Evolutionary conservation across 805 yeast genomes (phyloP).

Genomic region (Vanderwaltozyma polyspora): DNA sequence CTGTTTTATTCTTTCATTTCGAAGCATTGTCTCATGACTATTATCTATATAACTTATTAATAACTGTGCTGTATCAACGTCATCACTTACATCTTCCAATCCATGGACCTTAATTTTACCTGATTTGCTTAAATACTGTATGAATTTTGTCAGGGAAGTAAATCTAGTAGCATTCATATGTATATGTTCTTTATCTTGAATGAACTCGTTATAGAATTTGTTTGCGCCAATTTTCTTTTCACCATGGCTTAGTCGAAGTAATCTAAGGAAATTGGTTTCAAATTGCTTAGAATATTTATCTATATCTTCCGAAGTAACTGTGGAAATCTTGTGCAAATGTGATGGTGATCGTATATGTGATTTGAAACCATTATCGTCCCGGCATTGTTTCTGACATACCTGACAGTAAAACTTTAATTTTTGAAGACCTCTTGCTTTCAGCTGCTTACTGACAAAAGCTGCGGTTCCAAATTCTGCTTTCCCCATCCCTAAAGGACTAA

Average conservation of each 20-base stretch:
- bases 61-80: slow-evolving; percentile 29
- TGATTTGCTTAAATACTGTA: slow-evolving; percentile 44
- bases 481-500: slow-evolving; percentile 4
- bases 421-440: slow-evolving; percentile 78
- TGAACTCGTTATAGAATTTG: slow-evolving; percentile 81
- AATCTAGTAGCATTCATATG: slow-evolving; percentile 88
- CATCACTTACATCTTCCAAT: slow-evolving; percentile 27
- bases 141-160: slow-evolving; percentile 57
- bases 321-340: slow-evolving; percentile 50
- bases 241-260: slow-evolving; percentile 63
- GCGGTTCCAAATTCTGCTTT: slow-evolving; percentile 56
- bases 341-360: slow-evolving; percentile 78
- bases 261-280: slow-evolving; percentile 48
- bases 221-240: slow-evolving; percentile 72
- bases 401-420: slow-evolving; percentile 83
- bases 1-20: slow-evolving; percentile 31
- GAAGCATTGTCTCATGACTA: slow-evolving; percentile 36
- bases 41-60: slow-evolving; percentile 44
- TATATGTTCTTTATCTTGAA: slow-evolving; percentile 68
- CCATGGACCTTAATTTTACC: slow-evolving; percentile 46
- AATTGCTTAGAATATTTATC: slow-evolving; percentile 52
- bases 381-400: slow-evolving; percentile 82
- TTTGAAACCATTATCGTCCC: slow-evolving; percentile 92
- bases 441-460: slow-evolving; percentile 59
- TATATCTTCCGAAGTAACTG: slow-evolving; percentile 38